Base-by-base conservation (phyloP, 1,284 basidiomycete species). In the Schizophyllum commune region DNA sequence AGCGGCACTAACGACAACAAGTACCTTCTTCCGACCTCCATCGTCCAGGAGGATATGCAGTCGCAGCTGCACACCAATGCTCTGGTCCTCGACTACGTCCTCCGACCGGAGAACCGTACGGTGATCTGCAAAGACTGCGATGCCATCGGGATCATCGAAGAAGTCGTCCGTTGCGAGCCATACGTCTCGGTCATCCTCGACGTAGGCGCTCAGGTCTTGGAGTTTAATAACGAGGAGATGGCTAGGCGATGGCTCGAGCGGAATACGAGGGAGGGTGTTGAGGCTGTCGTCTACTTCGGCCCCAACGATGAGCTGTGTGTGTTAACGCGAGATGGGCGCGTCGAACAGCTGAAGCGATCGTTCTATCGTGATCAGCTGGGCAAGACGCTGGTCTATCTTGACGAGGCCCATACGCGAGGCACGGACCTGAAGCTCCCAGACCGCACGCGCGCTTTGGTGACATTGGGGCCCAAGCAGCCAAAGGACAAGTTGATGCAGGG, bases 331-430 rank as follows among this genome's bases (percentile, higher is more conserved):
- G 77, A 81, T 55, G 77, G 75, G 0, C 66, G 59, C 1, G 67
- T 69, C 0, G 77, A 81, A 58, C 69, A 71, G 0, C 67, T 85
- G 1, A 57, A 69, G 3, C 73, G 76, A 5, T 84, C 83, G 1
- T 73, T 75, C 0, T 82, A 75, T 63, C 69, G 66, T 1, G 70
- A 75, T 52, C 75, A 75, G 59, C 68, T 84, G 0, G 73, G 77
- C 17, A 70, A 73, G 63, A 82, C 80, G 47, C 63, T 83, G 3
- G 65, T 83, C 1, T 84, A 85, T 62, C 76, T 85, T 0, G 83
- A 84, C 54, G 83, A 85, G 65, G 79, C 79, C 0, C 83, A 84
- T 62, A 84, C 84, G 0, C 70, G 83, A 32, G 83, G 83, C 6
- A 84, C 81, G 0, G 83, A 84, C 65, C 69, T 84, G n/a, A 83